Evolutionary conservation across 2,329 filamentous ascomycete genomes (phyloP).

Genomic region (Zymoseptoria crescenta): DNA sequence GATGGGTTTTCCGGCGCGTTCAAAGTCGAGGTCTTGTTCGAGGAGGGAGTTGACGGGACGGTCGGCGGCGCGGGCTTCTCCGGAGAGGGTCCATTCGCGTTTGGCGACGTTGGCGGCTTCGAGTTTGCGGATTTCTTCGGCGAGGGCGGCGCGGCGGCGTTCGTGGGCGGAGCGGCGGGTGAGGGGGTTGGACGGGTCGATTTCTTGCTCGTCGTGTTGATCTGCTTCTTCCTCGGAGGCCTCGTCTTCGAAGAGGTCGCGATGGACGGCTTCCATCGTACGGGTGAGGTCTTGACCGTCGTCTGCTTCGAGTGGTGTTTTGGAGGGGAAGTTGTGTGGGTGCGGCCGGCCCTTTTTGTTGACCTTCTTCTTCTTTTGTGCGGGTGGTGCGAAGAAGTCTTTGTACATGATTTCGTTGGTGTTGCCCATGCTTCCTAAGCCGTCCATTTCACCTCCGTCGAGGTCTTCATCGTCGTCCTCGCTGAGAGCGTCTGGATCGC

Average conservation of each 20-base stretch:
- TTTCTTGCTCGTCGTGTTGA: constrained; percentile 55
- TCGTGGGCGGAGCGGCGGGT: constrained; percentile 79
- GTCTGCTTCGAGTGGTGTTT: constrained; percentile 34
- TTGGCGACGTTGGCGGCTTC: constrained; percentile 85
- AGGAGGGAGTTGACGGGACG: constrained; percentile 86
- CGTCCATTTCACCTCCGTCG: constrained; percentile 48
- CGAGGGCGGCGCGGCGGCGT: constrained; percentile 73
- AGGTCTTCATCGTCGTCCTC: constrained; percentile 55
- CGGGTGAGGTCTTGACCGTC: constrained; percentile 64
- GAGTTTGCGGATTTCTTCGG: constrained; percentile 82
- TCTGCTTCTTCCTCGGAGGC: constrained; percentile 54
- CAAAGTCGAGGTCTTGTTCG: constrained; percentile 92
- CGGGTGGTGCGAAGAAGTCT: constrained; percentile 86
- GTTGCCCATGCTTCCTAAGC: constrained; percentile 53
- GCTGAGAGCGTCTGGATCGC: constrained; percentile 63
- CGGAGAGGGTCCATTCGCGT: constrained; percentile 80
- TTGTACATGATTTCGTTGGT: constrained; percentile 85
- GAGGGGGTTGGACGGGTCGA: constrained; percentile 60
- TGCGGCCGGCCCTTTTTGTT: constrained; percentile 51
- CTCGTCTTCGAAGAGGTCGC: constrained; percentile 84
- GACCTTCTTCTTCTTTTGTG: constrained; percentile 56
- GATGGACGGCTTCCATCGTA: constrained; percentile 77
- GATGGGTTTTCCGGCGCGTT: constrained; percentile 88
- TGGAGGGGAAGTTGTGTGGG: constrained; percentile 43
- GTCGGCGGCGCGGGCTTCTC: constrained; percentile 75